A percentile compares a stretch with the other conserved stretches of the same genome.
These are phyloP conservation scores for Solanum gandarillasii DNA, from an alignment of 257 asterid species.

Conservation along the genomic window DNA sequence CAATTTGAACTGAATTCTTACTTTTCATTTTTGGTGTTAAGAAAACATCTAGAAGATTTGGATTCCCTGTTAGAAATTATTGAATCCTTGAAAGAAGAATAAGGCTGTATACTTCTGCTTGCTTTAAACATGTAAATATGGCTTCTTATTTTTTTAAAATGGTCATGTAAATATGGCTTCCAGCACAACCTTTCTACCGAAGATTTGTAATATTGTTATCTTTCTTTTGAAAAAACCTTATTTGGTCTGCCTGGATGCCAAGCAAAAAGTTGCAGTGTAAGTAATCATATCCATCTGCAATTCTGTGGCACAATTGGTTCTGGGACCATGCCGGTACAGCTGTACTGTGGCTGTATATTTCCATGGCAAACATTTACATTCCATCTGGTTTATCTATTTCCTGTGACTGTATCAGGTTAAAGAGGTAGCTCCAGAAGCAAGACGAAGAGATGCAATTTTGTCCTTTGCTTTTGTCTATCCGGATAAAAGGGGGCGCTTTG, in stretches of 20 bases:
- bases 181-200: background rate
- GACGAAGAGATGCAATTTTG: constrained; percentile 57
- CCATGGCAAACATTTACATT: background rate
- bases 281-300: background rate
- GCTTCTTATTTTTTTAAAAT: too few relatives aligned
- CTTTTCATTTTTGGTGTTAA: background rate
- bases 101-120: background rate
- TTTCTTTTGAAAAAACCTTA: background rate
- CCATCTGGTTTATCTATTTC: background rate
- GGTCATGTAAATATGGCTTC: background rate
- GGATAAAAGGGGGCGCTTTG: constrained; percentile 65
- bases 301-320: background rate
- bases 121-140: background rate
- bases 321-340: background rate
- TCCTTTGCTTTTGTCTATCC: constrained; percentile 77
- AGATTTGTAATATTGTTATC: background rate
- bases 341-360: background rate
- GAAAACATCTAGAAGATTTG: background rate
- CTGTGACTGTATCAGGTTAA: constrained; percentile 31
- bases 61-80: background rate
- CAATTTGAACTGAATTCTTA: background rate
- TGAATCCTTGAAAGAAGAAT: background rate
- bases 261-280: background rate
- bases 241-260: background rate
- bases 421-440: constrained; percentile 81